Conservation (phyloP, 2,329 filamentous ascomycete genomes). For the Tolypocladium guangdongense region DNA sequence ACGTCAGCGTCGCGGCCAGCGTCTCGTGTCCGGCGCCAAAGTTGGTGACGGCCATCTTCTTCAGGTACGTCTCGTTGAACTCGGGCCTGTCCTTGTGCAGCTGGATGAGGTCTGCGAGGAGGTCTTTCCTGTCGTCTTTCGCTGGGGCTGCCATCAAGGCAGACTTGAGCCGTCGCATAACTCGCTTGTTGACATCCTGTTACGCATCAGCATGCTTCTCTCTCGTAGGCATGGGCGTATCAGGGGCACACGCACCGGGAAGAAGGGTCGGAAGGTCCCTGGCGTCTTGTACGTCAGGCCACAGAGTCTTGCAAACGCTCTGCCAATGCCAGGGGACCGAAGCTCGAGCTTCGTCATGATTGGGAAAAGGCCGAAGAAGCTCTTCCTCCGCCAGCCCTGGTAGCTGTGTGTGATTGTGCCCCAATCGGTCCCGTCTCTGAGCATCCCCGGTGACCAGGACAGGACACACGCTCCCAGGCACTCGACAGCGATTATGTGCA, state of each 20-base stretch:
- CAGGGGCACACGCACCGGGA: conserved; percentile 28
- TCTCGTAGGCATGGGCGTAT: neutral
- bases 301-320: conserved; percentile 32
- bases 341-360: conserved; percentile 26
- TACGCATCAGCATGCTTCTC: neutral
- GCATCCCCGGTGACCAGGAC: conserved; percentile 40
- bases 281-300: conserved; percentile 33
- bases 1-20: conserved; percentile 39
- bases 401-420: conserved; percentile 38
- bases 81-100: conserved; percentile 32
- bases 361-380: conserved; percentile 40
- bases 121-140: conserved; percentile 24
- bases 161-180: conserved; percentile 22
- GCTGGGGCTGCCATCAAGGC: conserved; percentile 14
- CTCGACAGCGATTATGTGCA: conserved; percentile 44
- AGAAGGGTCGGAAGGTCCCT: conserved; percentile 34
- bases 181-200: conserved; percentile 23
- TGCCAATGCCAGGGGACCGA: conserved; percentile 22
- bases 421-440: conserved; percentile 31
- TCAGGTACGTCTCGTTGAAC: conserved; percentile 36
- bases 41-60: conserved; percentile 42
- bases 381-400: conserved; percentile 39
- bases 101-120: conserved; percentile 34
- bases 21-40: conserved; percentile 47
- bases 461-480: conserved; percentile 38